These are phyloP conservation scores for Pestalotiopsis sp. DNA, from an alignment of 2,329 filamentous ascomycete genomes.

Conservation along the genomic window DNA sequence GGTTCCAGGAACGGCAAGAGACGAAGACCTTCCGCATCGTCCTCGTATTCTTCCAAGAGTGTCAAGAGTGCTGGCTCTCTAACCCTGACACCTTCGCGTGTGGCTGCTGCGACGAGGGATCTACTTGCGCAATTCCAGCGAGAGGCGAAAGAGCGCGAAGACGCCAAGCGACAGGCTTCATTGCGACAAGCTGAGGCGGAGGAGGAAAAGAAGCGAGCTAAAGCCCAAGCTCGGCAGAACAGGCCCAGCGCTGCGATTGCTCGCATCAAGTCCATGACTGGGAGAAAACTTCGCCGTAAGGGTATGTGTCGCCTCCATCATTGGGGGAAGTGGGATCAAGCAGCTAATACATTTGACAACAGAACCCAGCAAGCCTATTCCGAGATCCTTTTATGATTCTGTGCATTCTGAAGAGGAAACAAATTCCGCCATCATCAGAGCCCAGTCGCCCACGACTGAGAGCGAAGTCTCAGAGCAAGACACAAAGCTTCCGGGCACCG, in stretches of 20 bases:
- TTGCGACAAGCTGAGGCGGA: not conserved
- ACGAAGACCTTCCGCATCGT: not conserved
- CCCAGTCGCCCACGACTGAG: not conserved
- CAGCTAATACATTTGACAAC: not conserved
- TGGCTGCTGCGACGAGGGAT: not conserved
- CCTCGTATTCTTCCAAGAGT: not conserved
- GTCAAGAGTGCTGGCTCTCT: not conserved
- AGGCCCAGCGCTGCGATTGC: not conserved
- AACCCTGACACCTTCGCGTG: not conserved
- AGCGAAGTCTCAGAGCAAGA: not conserved
- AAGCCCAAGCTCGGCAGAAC: not conserved
- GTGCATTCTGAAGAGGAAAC: constrained; percentile 2
- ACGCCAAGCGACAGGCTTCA: not conserved
- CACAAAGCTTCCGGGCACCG: no score
- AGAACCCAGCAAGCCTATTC: not conserved
- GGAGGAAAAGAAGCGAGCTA: not conserved
- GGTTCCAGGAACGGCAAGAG: not conserved
- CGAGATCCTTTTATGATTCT: not conserved
- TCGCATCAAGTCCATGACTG: constrained; percentile 7
- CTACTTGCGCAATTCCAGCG: not conserved
- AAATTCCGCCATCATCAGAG: not conserved
- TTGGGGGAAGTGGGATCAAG: no score
- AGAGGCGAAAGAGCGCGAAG: not conserved
- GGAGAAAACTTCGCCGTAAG: not conserved
- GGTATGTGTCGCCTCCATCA: not conserved